Percentiles rank a stretch among this genome's conserved stretches.
These are phyloP conservation scores for Xylaria sp. DNA, from an alignment of 495 filamentous ascomycete species.

Conservation along the genomic window DNA sequence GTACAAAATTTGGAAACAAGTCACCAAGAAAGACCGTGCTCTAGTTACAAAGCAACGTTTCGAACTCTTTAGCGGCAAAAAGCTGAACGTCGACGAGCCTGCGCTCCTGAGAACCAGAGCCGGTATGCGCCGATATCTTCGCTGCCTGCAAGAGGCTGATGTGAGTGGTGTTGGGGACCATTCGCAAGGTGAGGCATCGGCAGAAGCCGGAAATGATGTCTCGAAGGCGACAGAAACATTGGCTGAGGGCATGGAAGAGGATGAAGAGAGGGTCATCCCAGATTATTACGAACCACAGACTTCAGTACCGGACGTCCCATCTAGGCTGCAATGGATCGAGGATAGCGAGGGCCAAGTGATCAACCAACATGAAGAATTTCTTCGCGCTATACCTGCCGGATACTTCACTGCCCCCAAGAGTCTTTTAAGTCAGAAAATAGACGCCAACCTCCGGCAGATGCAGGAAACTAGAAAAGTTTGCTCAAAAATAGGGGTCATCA, in stretches of 20 bases:
- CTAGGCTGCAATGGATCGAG: slow-evolving; percentile 81
- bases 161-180: slow-evolving; percentile 47
- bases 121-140: slow-evolving; percentile 75
- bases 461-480: slow-evolving; percentile 96
- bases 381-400: slow-evolving; percentile 74
- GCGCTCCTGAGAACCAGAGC: slow-evolving; percentile 78
- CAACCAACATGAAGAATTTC: slow-evolving; percentile 81
- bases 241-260: slow-evolving; percentile 89
- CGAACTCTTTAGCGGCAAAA: slow-evolving; percentile 83
- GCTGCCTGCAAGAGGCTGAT: slow-evolving; percentile 69
- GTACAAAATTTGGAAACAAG: slow-evolving; percentile 98
- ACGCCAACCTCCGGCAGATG: slow-evolving; percentile 92
- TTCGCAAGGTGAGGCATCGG: slow-evolving; percentile 54
- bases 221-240: slow-evolving; percentile 69
- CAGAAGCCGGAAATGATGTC: slow-evolving; percentile 47
- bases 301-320: slow-evolving; percentile 81
- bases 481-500: slow-evolving; percentile 95
- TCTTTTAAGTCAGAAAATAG: slow-evolving; percentile 76
- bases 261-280: slow-evolving; percentile 78
- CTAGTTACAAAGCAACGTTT: slow-evolving; percentile 78
- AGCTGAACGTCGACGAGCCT: slow-evolving; percentile 84
- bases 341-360: slow-evolving; percentile 86
- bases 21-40: slow-evolving; percentile 96
- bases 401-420: slow-evolving; percentile 82
- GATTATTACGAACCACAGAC: slow-evolving; percentile 93